A percentile compares a stretch with the other conserved stretches of the same genome.
Conservation (phyloP, 805 yeast species). For the Kluyveromyces starmeri region DNA sequence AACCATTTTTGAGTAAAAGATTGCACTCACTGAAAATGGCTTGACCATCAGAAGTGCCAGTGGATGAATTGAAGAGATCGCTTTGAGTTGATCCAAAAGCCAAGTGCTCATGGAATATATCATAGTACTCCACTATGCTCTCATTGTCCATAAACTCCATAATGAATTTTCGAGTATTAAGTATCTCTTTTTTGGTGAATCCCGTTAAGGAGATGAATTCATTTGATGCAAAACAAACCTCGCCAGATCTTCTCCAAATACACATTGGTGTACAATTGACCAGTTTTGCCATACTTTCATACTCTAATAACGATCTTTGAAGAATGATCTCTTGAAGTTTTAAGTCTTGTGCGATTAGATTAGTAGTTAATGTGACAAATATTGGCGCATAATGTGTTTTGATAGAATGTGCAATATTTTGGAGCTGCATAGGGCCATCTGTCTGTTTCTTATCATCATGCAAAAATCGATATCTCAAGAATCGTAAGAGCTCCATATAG, state of each 20-base stretch:
- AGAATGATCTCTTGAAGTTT: slow-evolving; percentile 52
- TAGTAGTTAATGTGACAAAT: slow-evolving; percentile 67
- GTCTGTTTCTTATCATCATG: slow-evolving; percentile 3
- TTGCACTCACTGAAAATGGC: slow-evolving; percentile 31
- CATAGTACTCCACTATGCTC: slow-evolving; percentile 62
- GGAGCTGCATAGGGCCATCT: slow-evolving; percentile 16
- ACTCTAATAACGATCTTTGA: slow-evolving; percentile 49
- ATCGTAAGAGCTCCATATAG: slow-evolving; percentile 12
- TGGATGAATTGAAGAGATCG: slow-evolving; percentile 4
- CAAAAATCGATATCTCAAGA: slow-evolving; percentile 13
- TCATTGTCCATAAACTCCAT: slow-evolving; percentile 79
- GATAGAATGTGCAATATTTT: slow-evolving; percentile 34
- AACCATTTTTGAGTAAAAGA: slow-evolving; percentile 30
- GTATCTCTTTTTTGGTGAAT: slow-evolving; percentile 45
- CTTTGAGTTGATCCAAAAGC: slow-evolving; percentile 40
- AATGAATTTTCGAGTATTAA: slow-evolving; percentile 56
- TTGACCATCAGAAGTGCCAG: slow-evolving; percentile 10
- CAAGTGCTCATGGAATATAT: slow-evolving; percentile 51
- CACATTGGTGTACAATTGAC: slow-evolving; percentile 67
- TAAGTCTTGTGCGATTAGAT: slow-evolving; percentile 61
- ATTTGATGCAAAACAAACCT: slow-evolving; percentile 68
- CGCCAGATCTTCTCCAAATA: slow-evolving; percentile 82
- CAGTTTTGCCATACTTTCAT: slow-evolving; percentile 38
- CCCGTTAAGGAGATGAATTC: slow-evolving; percentile 67
- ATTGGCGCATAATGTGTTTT: slow-evolving; percentile 57